Conservation (phyloP, 495 filamentous ascomycete species). For the Aspergillus funiculosus region DNA sequence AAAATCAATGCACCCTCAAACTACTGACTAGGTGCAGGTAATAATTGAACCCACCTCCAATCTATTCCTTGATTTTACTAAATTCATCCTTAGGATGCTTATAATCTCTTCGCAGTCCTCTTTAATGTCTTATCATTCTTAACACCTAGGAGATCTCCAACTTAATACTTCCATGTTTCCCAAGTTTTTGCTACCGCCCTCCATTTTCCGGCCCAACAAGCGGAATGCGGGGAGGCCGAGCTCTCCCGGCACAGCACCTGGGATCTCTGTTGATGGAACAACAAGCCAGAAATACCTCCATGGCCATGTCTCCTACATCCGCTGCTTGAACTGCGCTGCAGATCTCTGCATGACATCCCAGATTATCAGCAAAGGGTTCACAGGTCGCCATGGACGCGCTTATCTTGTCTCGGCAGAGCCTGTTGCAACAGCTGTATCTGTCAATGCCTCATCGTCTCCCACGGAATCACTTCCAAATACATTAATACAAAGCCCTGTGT, state of each 20-base stretch:
- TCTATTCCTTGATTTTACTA: too few relatives aligned
- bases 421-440: slow-evolving; percentile 22
- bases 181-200: slow-evolving; percentile 49
- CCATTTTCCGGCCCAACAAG: slow-evolving; percentile 39
- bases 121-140: too few relatives aligned
- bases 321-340: slow-evolving; percentile 65
- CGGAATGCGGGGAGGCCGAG: slow-evolving; percentile 25
- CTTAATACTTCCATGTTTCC: slow-evolving; percentile 24
- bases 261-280: slow-evolving; percentile 5
- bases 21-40: too few relatives aligned
- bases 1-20: too few relatives aligned
- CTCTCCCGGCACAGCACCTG: slow-evolving; percentile 12
- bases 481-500: slow-evolving; percentile 54
- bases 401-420: slow-evolving; percentile 64
- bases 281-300: slow-evolving; percentile 38
- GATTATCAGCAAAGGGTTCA: slow-evolving; percentile 89
- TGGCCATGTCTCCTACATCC: slow-evolving; percentile 55
- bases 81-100: too few relatives aligned
- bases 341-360: slow-evolving; percentile 72
- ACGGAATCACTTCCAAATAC: slow-evolving; percentile 48
- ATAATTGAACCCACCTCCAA: too few relatives aligned
- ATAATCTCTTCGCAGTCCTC: background rate
- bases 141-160: too few relatives aligned
- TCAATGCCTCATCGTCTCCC: slow-evolving; percentile 30
- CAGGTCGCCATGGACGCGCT: slow-evolving; percentile 86